Percentiles rank a stretch among this genome's conserved stretches.
phyloP scores from a whole-genome alignment of 768 basidiomycete species.

The Leccinum ochraceum region DNA sequence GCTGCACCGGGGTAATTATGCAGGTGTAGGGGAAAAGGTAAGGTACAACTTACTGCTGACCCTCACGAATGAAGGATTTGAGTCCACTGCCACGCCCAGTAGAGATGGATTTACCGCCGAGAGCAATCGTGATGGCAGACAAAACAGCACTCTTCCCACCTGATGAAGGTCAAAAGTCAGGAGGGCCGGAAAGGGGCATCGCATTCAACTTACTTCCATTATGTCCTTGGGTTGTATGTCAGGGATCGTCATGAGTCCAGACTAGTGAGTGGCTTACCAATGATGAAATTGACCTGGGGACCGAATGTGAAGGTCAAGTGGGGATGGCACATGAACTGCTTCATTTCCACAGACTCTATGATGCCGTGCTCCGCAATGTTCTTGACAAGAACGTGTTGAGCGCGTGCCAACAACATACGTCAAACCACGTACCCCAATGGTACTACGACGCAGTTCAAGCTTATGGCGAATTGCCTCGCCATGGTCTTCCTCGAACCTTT shows the following conservation, averaged over 20 bases:
- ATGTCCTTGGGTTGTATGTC: slow-evolving; percentile 54
- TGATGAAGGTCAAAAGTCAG: slow-evolving; percentile 33
- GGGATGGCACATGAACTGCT: slow-evolving; percentile 96
- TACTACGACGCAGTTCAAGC: slow-evolving; percentile 42
- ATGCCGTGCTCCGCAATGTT: slow-evolving; percentile 84
- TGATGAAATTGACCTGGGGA: slow-evolving; percentile 96
- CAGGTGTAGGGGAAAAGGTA: background rate
- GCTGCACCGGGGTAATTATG: slow-evolving; percentile 39
- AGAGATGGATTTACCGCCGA: slow-evolving; percentile 90
- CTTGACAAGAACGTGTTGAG: slow-evolving; percentile 40
- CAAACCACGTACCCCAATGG: slow-evolving; percentile 47
- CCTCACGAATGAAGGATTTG: slow-evolving; percentile 84
- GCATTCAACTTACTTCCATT: slow-evolving; percentile 78
- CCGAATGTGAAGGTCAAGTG: slow-evolving; percentile 83
- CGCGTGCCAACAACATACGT: slow-evolving; percentile 30
- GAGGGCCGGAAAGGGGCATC: background rate
- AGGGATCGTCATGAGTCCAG: background rate
- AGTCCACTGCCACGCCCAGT: slow-evolving; percentile 88
- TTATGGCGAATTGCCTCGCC: slow-evolving; percentile 55
- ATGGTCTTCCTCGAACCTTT: slow-evolving; percentile 63
- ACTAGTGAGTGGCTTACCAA: slow-evolving; percentile 51
- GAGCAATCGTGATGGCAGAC: slow-evolving; percentile 88
- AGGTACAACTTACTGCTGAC: slow-evolving; percentile 57
- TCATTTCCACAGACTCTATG: slow-evolving; percentile 82
- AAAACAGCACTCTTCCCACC: slow-evolving; percentile 96